These are phyloP conservation scores for Serendipita sp. DNA, from an alignment of 768 basidiomycete species.

Conservation along the genomic window DNA sequence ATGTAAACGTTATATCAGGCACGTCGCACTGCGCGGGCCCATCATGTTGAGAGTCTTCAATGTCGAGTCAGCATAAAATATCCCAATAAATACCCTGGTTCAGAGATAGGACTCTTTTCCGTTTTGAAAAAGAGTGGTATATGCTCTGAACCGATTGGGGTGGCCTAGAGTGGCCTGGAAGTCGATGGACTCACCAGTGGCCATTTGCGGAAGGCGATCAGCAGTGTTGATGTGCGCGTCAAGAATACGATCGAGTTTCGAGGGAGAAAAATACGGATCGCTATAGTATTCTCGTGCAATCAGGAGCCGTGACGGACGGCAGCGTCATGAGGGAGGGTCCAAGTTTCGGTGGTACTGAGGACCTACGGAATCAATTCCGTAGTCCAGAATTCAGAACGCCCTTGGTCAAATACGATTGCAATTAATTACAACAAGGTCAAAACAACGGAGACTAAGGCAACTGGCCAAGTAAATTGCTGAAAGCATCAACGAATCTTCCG, in stretches of 20 bases:
- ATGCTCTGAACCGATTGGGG: neutral
- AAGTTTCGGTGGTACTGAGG: neutral
- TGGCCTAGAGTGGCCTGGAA: neutral
- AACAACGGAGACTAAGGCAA: too few species aligned
- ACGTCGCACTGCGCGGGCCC: slow-evolving; percentile 3
- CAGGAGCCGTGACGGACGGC: neutral
- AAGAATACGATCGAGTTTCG: neutral
- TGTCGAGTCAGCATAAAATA: neutral
- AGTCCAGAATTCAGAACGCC: too few species aligned
- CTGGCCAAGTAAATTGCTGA: too few species aligned
- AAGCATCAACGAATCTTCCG: too few species aligned
- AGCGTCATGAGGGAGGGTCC: slow-evolving; percentile 2
- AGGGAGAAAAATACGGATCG: neutral
- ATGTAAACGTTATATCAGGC: neutral
- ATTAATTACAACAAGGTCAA: too few species aligned
- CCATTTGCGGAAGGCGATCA: slow-evolving; percentile 2
- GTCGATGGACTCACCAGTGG: neutral
- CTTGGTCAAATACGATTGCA: too few species aligned
- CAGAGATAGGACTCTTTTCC: neutral
- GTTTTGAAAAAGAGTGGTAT: neutral
- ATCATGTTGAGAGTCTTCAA: neutral
- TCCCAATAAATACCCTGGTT: neutral
- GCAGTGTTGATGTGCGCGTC: too few species aligned
- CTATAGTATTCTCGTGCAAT: neutral
- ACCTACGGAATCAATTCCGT: too few species aligned